These are phyloP conservation scores for Colletotrichum falcatum DNA, from an alignment of 2,329 filamentous ascomycete genomes.

Conservation along the genomic window DNA sequence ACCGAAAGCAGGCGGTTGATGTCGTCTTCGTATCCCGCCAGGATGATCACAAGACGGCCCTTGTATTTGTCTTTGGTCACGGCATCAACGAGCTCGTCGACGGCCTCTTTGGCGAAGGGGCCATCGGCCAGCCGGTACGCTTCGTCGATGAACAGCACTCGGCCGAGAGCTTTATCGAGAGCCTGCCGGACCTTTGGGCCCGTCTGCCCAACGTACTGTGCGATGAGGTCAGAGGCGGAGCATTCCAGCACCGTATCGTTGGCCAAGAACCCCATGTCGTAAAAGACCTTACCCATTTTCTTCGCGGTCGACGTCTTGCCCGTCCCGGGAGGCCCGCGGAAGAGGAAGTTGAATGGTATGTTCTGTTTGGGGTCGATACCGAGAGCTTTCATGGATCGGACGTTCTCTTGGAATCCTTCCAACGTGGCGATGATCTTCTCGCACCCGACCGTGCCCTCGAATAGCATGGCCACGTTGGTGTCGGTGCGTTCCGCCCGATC, in stretches of 20 bases:
- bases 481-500: constrained; percentile 61
- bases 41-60: constrained; percentile 72
- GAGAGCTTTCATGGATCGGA: constrained; percentile 61
- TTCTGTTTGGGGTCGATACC: constrained; percentile 67
- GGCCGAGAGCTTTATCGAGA: constrained; percentile 72
- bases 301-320: constrained; percentile 79
- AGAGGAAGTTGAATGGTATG: constrained; percentile 77
- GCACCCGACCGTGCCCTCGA: constrained; percentile 69
- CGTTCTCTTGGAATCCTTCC: constrained; percentile 65
- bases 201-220: constrained; percentile 76
- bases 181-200: constrained; percentile 72
- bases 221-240: constrained; percentile 77
- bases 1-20: constrained; percentile 72
- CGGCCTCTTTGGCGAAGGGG: constrained; percentile 66
- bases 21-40: constrained; percentile 76
- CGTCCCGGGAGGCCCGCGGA: constrained; percentile 74
- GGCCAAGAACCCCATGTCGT: constrained; percentile 75
- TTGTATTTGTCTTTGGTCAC: constrained; percentile 67
- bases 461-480: constrained; percentile 65
- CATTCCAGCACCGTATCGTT: constrained; percentile 71
- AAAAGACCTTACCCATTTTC: constrained; percentile 79
- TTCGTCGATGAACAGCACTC: constrained; percentile 79
- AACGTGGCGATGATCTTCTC: constrained; percentile 66
- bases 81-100: constrained; percentile 65
- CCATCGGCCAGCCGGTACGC: constrained; percentile 74